Evolutionary conservation across 2,329 filamentous ascomycete species (phyloP).

Genomic region (Hyphodiscus sp.): DNA sequence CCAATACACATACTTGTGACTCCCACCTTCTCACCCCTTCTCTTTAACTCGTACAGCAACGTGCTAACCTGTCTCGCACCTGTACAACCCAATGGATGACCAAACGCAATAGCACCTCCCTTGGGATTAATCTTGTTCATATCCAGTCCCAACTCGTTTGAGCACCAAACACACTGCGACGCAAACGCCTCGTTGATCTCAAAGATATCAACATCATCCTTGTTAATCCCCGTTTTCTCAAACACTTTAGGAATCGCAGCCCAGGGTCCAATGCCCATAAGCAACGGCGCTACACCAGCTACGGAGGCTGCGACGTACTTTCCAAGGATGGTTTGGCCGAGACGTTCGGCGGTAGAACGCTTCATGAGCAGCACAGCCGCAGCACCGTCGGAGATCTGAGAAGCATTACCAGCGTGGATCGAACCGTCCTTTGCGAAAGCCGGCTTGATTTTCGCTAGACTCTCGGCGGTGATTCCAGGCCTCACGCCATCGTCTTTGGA

Average conservation of each 20-base stretch:
- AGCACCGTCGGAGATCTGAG: slow-evolving; percentile 91
- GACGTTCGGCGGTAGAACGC: slow-evolving; percentile 79
- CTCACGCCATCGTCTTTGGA: slow-evolving; percentile 82
- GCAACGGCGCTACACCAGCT: slow-evolving; percentile 82
- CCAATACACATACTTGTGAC: slow-evolving; percentile 96
- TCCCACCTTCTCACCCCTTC: slow-evolving; percentile 78
- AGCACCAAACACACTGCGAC: slow-evolving; percentile 88
- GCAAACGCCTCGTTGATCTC: slow-evolving; percentile 99
- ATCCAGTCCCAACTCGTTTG: slow-evolving; percentile 78
- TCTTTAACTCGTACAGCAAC: slow-evolving; percentile 79
- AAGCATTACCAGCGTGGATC: slow-evolving; percentile 95
- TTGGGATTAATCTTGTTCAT: slow-evolving; percentile 92
- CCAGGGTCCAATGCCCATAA: slow-evolving; percentile 96
- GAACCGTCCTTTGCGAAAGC: slow-evolving; percentile 87
- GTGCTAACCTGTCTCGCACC: slow-evolving; percentile 92
- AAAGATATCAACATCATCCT: slow-evolving; percentile 90
- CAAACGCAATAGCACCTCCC: slow-evolving; percentile 92
- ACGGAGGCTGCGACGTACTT: slow-evolving; percentile 85
- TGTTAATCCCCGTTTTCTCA: slow-evolving; percentile 76
- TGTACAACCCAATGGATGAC: slow-evolving; percentile 90
- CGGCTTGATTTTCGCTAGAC: slow-evolving; percentile 81
- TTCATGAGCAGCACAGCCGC: slow-evolving; percentile 95
- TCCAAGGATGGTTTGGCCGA: slow-evolving; percentile 83
- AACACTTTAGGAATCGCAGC: slow-evolving; percentile 92
- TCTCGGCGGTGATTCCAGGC: slow-evolving; percentile 77